Evolutionary conservation across 192 early-diverging fungal genomes (phyloP), one percentile per base, ranked within the genome.

Genomic region (Fimicolochytrium jonesii): DNA sequence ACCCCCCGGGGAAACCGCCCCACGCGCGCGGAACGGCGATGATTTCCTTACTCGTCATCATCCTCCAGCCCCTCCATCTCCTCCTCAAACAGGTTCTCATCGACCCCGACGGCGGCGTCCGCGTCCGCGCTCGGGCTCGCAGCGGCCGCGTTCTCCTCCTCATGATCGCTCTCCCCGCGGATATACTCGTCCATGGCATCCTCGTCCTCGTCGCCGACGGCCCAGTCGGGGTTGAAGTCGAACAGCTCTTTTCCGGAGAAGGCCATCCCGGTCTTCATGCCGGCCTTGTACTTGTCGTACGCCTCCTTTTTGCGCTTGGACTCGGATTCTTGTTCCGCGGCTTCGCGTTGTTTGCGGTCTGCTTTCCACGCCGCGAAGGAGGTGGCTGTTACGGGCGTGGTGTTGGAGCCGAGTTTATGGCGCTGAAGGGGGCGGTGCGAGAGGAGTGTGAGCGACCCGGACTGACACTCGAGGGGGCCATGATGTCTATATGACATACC

Each of bases 211-310:
- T 61, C 68, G 37, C 77, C 83, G 4, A 77, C 74, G 39, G 88
- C 90, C 74, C 85, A 80, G 26, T 92, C 89, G 17, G 94, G 94
- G 75, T 97, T 97, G 77, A 97, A 99, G 60, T 94, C 91, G 76
- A 99, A 99, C 69, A 92, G 78, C 73, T 99, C 94, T 58, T 88
- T 88, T 59, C 97, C 97, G 46, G 93, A 96, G 58, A 84, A 80
- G 29, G 68, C 58, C 90, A 99, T 93, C 39, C 91, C 92, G 54
- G 82, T 75, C 59, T 91, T 81, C 79, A 88, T 87, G 60, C 97
- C 97, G 4, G 93, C 89, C 77, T 90, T 88, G 64, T 81, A 82
- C 75, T 92, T 92, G 77, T 93, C 91, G 63, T 86, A 69, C 20
- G 78, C 82, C 31, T 83, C 77, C 30, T 71, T 62, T 64, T 79